phyloP scores from a whole-genome alignment of 768 basidiomycete genomes.

The Butyriboletus loyo region DNA sequence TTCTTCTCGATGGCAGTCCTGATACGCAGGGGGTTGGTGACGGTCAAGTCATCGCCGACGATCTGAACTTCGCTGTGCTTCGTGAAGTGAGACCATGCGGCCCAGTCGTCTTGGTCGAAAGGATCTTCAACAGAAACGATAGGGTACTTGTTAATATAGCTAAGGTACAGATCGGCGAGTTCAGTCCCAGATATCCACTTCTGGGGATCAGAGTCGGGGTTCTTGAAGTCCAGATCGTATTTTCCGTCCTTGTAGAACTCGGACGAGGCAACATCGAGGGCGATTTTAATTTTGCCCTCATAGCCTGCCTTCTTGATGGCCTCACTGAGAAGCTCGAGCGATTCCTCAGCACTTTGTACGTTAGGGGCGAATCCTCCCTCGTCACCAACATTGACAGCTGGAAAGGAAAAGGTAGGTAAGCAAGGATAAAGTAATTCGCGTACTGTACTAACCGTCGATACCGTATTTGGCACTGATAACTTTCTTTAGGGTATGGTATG shows the following conservation, averaged over 20 bases:
- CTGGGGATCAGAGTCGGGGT: constrained; percentile 96
- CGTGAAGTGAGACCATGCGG: constrained; percentile 94
- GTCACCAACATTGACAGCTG: constrained; percentile 98
- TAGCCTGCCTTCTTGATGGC: constrained; percentile 99
- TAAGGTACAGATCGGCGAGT: constrained; percentile 89
- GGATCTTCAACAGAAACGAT: constrained; percentile 97
- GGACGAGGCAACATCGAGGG: constrained; percentile 96
- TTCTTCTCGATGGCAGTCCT: constrained; percentile 99
- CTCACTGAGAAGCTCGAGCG: constrained; percentile 90
- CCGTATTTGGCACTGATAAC: constrained; percentile 99
- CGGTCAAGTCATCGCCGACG: constrained; percentile 95
- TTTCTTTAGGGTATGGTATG: constrained; percentile 97
- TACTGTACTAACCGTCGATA: constrained; percentile 74
- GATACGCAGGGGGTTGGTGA: constrained; percentile 96
- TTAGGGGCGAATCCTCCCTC: constrained; percentile 99
- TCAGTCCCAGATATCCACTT: constrained; percentile 93
- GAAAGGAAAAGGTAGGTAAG: constrained; percentile 5
- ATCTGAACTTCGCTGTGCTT: constrained; percentile 77
- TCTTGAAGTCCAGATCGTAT: constrained; percentile 99
- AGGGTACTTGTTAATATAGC: constrained; percentile 89
- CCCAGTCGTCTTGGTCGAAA: constrained; percentile 99
- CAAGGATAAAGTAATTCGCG: not conserved
- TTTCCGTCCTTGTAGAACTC: constrained; percentile 99
- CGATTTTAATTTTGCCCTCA: constrained; percentile 98
- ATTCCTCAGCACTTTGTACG: constrained; percentile 95